Evolutionary conservation across 768 basidiomycete species (phyloP).

Genomic region (Sutorius australiensis): DNA sequence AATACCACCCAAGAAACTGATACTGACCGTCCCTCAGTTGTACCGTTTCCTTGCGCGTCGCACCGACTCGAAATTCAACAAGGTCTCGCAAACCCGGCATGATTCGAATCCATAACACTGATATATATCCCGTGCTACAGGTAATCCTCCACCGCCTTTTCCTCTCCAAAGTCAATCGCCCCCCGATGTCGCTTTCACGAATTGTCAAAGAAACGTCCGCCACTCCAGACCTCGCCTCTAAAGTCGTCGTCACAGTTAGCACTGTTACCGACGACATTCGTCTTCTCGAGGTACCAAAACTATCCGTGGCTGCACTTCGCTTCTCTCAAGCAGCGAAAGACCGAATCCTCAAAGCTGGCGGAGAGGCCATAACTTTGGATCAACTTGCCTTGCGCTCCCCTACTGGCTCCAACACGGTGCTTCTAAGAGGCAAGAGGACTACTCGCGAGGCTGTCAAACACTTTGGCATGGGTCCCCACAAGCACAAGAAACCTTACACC

Average conservation of each 20-base stretch:
- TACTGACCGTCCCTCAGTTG: slow-evolving; percentile 50
- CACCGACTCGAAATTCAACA: slow-evolving; percentile 95
- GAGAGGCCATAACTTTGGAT: slow-evolving; percentile 92
- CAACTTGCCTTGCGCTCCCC: slow-evolving; percentile 94
- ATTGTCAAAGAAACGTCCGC: slow-evolving; percentile 79
- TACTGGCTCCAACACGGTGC: slow-evolving; percentile 90
- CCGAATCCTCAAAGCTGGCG: slow-evolving; percentile 92
- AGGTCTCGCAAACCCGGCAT: slow-evolving; percentile 44
- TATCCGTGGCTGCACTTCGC: slow-evolving; percentile 89
- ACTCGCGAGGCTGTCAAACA: slow-evolving; percentile 94
- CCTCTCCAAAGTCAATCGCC: slow-evolving; percentile 96
- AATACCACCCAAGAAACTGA: not conserved
- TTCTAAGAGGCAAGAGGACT: slow-evolving; percentile 90
- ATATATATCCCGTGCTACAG: slow-evolving; percentile 36
- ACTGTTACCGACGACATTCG: slow-evolving; percentile 96
- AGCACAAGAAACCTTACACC: slow-evolving; percentile 98
- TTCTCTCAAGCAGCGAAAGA: slow-evolving; percentile 93
- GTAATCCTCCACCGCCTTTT: slow-evolving; percentile 95
- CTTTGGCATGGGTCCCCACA: slow-evolving; percentile 98
- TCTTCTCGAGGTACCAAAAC: slow-evolving; percentile 78
- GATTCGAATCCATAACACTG: slow-evolving; percentile 9
- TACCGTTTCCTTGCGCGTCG: slow-evolving; percentile 99
- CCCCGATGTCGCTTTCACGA: slow-evolving; percentile 91
- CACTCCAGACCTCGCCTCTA: slow-evolving; percentile 63
- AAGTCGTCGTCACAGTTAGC: slow-evolving; percentile 86